phyloP scores from a whole-genome alignment of 1,139 yeast species.

The Geotrichum histeridarum region DNA sequence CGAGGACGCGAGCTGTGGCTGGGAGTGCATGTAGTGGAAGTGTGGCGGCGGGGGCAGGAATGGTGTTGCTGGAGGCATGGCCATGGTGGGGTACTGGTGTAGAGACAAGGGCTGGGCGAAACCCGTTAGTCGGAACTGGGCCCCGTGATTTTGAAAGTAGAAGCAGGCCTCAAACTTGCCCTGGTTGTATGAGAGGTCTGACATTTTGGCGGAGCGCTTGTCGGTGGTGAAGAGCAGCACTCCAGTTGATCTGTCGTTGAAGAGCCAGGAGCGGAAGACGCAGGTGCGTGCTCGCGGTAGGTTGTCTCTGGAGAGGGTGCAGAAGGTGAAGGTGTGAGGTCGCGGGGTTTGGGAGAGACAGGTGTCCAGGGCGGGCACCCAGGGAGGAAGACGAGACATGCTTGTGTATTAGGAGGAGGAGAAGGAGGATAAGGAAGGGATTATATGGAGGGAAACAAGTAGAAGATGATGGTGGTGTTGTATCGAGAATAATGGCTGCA shows the following conservation, averaged over 20 bases:
- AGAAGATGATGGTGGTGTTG: neutral
- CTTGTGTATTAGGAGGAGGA: neutral
- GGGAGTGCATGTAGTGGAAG: neutral
- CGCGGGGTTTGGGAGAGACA: conserved; percentile 21
- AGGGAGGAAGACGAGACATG: conserved; percentile 30
- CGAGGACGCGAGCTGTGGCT: neutral
- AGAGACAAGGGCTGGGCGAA: conserved; percentile 44
- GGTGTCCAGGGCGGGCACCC: conserved; percentile 30
- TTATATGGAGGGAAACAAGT: neutral
- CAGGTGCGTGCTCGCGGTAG: conserved; percentile 65
- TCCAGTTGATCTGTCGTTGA: conserved; percentile 62
- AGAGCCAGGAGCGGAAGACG: conserved; percentile 71
- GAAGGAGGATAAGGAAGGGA: neutral
- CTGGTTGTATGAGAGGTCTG: conserved; percentile 36
- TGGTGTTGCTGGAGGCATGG: neutral
- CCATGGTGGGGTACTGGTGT: conserved; percentile 9
- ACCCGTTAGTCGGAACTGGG: conserved; percentile 72
- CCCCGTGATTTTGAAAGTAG: conserved; percentile 51
- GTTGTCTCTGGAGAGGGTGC: conserved; percentile 55
- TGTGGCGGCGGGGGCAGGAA: neutral
- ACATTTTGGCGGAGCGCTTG: conserved; percentile 56
- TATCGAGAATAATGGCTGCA: neutral
- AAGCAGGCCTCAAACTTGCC: conserved; percentile 66
- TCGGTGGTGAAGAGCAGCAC: conserved; percentile 70
- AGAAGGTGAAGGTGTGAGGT: conserved; percentile 53